Evolutionary conservation across 345 rosid genomes (phyloP).

Genomic region (Eucalyptus dawsonii): DNA sequence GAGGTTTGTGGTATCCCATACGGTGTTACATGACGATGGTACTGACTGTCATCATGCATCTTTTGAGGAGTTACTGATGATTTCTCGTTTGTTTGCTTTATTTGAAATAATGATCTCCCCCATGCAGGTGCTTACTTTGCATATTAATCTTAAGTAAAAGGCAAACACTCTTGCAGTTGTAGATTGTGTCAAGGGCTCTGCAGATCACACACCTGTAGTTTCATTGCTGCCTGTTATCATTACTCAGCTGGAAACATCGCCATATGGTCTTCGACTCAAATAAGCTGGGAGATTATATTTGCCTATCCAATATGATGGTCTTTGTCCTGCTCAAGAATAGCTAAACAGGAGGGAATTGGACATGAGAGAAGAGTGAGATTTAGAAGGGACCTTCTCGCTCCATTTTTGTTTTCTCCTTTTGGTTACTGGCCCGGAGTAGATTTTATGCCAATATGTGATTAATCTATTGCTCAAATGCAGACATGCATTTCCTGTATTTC

Average conservation of each 20-base stretch:
- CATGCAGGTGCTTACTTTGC: background rate
- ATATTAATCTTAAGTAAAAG: background rate
- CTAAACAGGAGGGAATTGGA: background rate
- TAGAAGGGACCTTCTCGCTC: background rate
- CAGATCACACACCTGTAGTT: background rate
- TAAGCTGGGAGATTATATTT: background rate
- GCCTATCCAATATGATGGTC: background rate
- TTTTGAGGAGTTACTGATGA: background rate
- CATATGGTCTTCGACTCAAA: background rate
- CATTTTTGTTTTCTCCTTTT: background rate
- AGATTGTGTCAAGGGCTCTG: background rate
- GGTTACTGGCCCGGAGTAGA: background rate
- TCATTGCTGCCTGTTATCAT: background rate
- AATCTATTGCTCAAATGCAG: background rate
- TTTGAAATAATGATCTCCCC: background rate
- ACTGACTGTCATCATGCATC: background rate
- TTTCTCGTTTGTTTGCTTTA: background rate
- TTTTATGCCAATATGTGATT: background rate
- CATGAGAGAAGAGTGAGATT: fast-evolving
- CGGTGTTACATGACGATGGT: background rate
- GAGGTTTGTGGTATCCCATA: background rate
- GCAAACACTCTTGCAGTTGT: background rate
- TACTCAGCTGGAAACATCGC: background rate
- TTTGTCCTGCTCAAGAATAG: background rate
- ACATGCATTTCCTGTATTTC: background rate